Percentiles rank a stretch among this genome's conserved stretches.
phyloP scores from a whole-genome alignment of 2,329 filamentous ascomycete genomes.

The Zymoseptoria brevis region DNA sequence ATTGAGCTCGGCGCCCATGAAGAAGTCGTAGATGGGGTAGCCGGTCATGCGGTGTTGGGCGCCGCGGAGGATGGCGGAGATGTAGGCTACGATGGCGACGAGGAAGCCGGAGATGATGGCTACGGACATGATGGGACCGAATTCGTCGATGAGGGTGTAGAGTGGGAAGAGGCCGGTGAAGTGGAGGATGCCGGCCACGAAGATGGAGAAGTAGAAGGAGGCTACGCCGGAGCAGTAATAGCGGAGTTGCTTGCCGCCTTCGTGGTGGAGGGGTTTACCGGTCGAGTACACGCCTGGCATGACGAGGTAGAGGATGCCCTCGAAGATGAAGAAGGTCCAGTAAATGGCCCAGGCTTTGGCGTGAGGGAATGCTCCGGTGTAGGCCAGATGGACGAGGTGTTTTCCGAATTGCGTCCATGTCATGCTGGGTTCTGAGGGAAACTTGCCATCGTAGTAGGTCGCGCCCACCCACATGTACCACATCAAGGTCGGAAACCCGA shows the following conservation, averaged over 20 bases:
- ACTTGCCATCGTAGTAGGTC: constrained; percentile 79
- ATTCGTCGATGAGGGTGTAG: constrained; percentile 89
- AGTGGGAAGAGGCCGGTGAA: constrained; percentile 77
- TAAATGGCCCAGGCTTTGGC: constrained; percentile 84
- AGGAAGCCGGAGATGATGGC: constrained; percentile 85
- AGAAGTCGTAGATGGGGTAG: constrained; percentile 74
- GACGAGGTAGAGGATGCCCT: constrained; percentile 72
- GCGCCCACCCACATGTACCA: constrained; percentile 99
- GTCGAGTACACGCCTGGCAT: constrained; percentile 82
- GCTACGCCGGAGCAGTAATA: constrained; percentile 92
- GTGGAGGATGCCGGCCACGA: constrained; percentile 63
- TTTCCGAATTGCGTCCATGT: constrained; percentile 61
- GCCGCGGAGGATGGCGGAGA: constrained; percentile 72
- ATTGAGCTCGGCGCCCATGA: constrained; percentile 84
- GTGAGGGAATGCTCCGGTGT: constrained; percentile 76
- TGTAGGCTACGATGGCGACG: constrained; percentile 75
- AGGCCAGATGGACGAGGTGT: constrained; percentile 65
- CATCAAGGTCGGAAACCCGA: constrained; percentile 89
- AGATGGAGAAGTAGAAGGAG: constrained; percentile 82
- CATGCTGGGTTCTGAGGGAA: constrained; percentile 49
- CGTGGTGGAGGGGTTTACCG: constrained; percentile 78
- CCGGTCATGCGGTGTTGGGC: constrained; percentile 89
- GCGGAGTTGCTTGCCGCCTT: constrained; percentile 73
- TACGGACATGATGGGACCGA: constrained; percentile 85
- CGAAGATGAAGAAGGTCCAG: constrained; percentile 84